Conservation (phyloP, 1,139 yeast genomes). For the Ogataea hybrid region DNA sequence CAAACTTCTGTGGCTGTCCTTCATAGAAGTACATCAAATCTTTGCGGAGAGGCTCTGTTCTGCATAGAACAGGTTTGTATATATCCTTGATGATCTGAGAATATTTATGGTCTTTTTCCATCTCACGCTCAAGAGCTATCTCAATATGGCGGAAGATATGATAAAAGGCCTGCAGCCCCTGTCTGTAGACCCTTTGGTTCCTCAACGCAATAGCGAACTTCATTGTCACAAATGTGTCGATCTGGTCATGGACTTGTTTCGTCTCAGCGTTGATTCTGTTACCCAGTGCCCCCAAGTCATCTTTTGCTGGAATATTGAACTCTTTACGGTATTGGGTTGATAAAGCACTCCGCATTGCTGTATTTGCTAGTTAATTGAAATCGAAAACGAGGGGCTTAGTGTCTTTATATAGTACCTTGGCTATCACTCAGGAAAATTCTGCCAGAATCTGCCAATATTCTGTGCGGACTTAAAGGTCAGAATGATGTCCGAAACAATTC, state of each 20-base stretch:
- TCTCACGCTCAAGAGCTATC: conserved; percentile 47
- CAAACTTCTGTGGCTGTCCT: conserved; percentile 52
- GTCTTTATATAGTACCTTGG: too few relatives aligned
- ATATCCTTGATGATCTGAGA: conserved; percentile 46
- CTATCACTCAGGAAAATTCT: conserved; percentile 4
- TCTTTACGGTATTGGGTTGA: conserved; percentile 37
- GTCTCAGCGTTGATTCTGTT: conserved; percentile 76
- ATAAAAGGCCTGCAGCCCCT: conserved; percentile 75
- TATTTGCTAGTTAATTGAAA: background rate
- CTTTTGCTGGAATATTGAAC: conserved; percentile 70
- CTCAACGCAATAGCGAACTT: conserved; percentile 75
- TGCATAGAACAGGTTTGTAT: conserved; percentile 71
- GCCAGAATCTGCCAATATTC: conserved; percentile 17
- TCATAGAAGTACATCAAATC: conserved; percentile 71
- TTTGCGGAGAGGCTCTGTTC: conserved; percentile 54
- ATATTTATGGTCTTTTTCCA: conserved; percentile 43
- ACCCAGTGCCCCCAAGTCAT: conserved; percentile 77
- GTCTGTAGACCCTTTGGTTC: conserved; percentile 74
- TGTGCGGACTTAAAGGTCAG: conserved; percentile 10
- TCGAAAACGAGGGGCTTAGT: too few relatives aligned
- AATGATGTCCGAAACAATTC: background rate
- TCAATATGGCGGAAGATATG: conserved; percentile 75
- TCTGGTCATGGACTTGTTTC: conserved; percentile 60
- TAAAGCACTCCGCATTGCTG: conserved; percentile 7
- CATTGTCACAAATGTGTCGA: conserved; percentile 66